Percentiles rank a stretch among this genome's conserved stretches.
phyloP scores from a whole-genome alignment of 2,329 filamentous ascomycete genomes.

The Aspergillus carbonarius region DNA sequence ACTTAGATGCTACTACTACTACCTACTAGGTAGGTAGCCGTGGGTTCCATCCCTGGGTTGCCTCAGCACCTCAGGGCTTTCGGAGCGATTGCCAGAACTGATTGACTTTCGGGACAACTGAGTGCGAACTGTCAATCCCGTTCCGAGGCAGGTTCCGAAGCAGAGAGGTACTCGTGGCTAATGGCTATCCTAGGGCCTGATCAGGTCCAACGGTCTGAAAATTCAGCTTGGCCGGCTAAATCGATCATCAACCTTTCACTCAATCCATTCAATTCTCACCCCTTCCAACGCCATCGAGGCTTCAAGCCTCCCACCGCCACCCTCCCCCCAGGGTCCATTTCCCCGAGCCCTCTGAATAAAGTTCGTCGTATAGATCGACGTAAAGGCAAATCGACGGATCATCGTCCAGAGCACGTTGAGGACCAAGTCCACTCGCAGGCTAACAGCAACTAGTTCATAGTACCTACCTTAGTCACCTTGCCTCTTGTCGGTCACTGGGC shows the following conservation, averaged over 20 bases:
- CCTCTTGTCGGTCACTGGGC: neutral
- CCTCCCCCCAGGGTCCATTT: neutral
- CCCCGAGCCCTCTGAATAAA: neutral
- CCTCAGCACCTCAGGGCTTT: neutral
- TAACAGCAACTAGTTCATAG: neutral
- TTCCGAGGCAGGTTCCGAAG: too few relatives aligned
- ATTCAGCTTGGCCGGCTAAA: too few relatives aligned
- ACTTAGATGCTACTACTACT: neutral
- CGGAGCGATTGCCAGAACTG: neutral
- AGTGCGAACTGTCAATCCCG: too few relatives aligned
- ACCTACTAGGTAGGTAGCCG: too few relatives aligned
- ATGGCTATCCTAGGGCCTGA: too few relatives aligned
- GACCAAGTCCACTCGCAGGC: neutral
- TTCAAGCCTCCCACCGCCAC: too few relatives aligned
- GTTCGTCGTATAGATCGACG: neutral
- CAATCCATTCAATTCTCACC: too few relatives aligned
- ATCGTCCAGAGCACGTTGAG: conserved; percentile 1
- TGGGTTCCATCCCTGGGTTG: neutral
- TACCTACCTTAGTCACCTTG: conserved; percentile 2
- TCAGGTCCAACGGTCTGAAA: too few relatives aligned
- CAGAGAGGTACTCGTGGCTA: too few relatives aligned
- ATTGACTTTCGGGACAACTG: neutral
- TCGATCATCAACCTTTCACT: too few relatives aligned
- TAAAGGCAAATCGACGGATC: neutral
- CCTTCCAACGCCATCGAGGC: too few relatives aligned